Evolutionary conservation across 306 rosid species (phyloP).

Genomic region (cucumber (Cucumis sativus)): Cucumber_9930_V3 NC_026655.2:26779001-26779500

Average conservation of each 20-base stretch:
- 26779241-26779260: neutral
- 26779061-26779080: neutral
- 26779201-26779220: neutral
- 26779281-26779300: neutral
- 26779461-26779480: neutral
- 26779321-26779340: slow-evolving; percentile 61
- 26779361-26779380: slow-evolving; percentile 8
- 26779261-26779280: neutral
- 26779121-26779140: neutral
- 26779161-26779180: neutral
- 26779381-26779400: neutral
- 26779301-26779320: slow-evolving; percentile 72
- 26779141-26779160: neutral
- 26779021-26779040: neutral
- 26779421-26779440: too few relatives aligned
- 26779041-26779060: neutral
- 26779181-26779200: neutral
- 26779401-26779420: too few relatives aligned
- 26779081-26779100: neutral
- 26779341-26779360: slow-evolving; percentile 72
- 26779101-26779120: neutral
- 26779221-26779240: neutral
- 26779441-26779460: too few relatives aligned
- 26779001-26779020: neutral
- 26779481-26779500: neutral